Evolutionary conservation across 306 rosid species (phyloP).

Genomic region (Dalbergia cochinchinensis): DNA sequence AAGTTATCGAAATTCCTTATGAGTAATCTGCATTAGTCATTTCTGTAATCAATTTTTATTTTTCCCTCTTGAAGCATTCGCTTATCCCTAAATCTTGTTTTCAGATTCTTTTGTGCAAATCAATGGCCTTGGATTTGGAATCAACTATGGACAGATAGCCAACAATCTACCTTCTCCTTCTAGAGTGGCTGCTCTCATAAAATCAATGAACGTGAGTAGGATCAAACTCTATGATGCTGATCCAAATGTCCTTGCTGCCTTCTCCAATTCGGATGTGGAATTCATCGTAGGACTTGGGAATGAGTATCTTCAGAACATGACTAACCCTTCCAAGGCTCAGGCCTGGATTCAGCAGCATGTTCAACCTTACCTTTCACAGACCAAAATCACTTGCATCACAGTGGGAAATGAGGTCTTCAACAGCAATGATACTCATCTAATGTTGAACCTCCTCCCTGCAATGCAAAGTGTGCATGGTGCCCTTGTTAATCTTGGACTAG

Average conservation of each 20-base stretch:
- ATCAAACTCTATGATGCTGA: conserved; percentile 93
- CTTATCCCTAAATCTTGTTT: conserved; percentile 26
- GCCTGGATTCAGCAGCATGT: conserved; percentile 69
- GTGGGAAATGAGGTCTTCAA: conserved; percentile 83
- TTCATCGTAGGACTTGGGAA: conserved; percentile 82
- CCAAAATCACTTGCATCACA: conserved; percentile 68
- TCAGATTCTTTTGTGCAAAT: conserved; percentile 60
- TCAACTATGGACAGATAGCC: conserved; percentile 93
- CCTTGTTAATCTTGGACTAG: conserved; percentile 69
- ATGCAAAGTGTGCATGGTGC: conserved; percentile 70
- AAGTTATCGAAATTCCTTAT: background rate
- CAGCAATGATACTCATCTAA: conserved; percentile 53
- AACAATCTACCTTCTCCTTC: conserved; percentile 78
- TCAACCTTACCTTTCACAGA: conserved; percentile 65
- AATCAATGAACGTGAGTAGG: conserved; percentile 67
- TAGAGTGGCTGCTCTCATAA: conserved; percentile 64
- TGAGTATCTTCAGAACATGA: conserved; percentile 64
- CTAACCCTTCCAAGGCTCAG: conserved; percentile 67
- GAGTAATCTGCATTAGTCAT: background rate
- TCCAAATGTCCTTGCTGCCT: conserved; percentile 79
- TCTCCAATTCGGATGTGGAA: conserved; percentile 68
- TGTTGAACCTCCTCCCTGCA: conserved; percentile 69
- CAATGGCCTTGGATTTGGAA: conserved; percentile 65
- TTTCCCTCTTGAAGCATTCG: background rate
- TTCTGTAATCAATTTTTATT: background rate